Conservation (phyloP, 768 basidiomycete genomes). For the Crucibulum laeve region DNA sequence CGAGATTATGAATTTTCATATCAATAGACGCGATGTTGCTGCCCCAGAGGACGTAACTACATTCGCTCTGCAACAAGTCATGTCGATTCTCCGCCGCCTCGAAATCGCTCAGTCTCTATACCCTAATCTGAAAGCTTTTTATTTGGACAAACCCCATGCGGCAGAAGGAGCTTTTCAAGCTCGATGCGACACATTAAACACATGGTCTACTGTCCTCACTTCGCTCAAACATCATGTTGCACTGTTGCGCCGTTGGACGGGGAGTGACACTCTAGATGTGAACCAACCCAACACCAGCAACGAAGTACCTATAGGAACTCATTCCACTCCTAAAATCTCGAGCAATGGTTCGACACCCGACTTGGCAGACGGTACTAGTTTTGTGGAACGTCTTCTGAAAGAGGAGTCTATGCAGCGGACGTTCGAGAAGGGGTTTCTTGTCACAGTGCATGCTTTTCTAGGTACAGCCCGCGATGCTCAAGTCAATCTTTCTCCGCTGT, state of each 20-base stretch:
- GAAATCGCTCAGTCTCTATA: slow-evolving; percentile 86
- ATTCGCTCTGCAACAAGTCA: slow-evolving; percentile 58
- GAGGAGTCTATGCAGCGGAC: slow-evolving; percentile 95
- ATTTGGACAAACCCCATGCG: slow-evolving; percentile 71
- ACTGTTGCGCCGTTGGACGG: slow-evolving; percentile 89
- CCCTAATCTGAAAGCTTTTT: slow-evolving; percentile 77
- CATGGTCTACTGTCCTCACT: slow-evolving; percentile 86
- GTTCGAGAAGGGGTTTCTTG: slow-evolving; percentile 87
- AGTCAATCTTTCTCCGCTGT: slow-evolving; percentile 69
- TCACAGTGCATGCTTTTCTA: slow-evolving; percentile 83
- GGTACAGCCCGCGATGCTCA: slow-evolving; percentile 84
- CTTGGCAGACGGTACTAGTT: slow-evolving; percentile 69
- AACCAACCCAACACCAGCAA: slow-evolving; percentile 70
- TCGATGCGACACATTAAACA: slow-evolving; percentile 85
- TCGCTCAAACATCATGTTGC: slow-evolving; percentile 81
- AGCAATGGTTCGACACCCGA: slow-evolving; percentile 29
- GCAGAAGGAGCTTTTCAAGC: slow-evolving; percentile 63
- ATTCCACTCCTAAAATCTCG: slow-evolving; percentile 16
- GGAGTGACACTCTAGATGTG: slow-evolving; percentile 86
- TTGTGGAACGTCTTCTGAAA: slow-evolving; percentile 91
- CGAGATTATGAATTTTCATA: slow-evolving; percentile 75
- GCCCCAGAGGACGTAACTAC: slow-evolving; percentile 29
- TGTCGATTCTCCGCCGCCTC: slow-evolving; percentile 64
- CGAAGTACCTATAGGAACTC: slow-evolving; percentile 42
- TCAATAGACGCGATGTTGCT: slow-evolving; percentile 33